Base-by-base conservation (phyloP, 75 land plant species). In the Isoetes taiwanensis region DNA sequence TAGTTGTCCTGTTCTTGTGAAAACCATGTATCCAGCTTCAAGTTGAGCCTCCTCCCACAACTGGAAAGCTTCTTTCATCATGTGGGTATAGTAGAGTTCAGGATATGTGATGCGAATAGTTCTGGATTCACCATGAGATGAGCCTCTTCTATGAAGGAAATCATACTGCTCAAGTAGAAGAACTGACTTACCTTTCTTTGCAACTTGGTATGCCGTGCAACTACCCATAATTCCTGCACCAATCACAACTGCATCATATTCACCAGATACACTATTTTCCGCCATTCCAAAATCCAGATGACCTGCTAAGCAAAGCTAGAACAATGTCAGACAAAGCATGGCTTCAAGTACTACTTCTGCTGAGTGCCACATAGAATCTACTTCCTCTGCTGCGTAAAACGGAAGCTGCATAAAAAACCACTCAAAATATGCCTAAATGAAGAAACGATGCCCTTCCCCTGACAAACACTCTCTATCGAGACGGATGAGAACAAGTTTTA, bases 191-290 rank as follows among this genome's bases (percentile, higher is more conserved):
- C 82, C 84, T n/a, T 80, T 67, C 60, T 77, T 79, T 16, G 93
- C 78, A 20, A 73, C 23, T 11, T 90, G 61, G 63, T 85, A 82
- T 25, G 96, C 86, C 3, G 82, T 56, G 65, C 84, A 85, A 65
- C 86, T 79, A 23, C 96, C 96, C 80, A 90, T 90, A 25, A 90
- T 72, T 24, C 96, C 96, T 1, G 70, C 96, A 6, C 96, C 86
- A 26, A 90, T 68, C 14, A 90, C 78, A 1, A 82, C 68, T 3
- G 70, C 84, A 46, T 85, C 96, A 48, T 59, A 66, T 20, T 32
- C 64, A 14, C 69, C 69, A 54, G 28, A 10, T 1, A 61, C 63
- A 52, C 32, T 54, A 52, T 34, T 54, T 30, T 54, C 63, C 31
- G 43, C 54, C 63, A 31, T 46, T 10, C n/a, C n/a, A n/a, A n/a